Evolutionary conservation across 345 rosid genomes (phyloP).

Genomic region (Dovyalis caffra): DNA sequence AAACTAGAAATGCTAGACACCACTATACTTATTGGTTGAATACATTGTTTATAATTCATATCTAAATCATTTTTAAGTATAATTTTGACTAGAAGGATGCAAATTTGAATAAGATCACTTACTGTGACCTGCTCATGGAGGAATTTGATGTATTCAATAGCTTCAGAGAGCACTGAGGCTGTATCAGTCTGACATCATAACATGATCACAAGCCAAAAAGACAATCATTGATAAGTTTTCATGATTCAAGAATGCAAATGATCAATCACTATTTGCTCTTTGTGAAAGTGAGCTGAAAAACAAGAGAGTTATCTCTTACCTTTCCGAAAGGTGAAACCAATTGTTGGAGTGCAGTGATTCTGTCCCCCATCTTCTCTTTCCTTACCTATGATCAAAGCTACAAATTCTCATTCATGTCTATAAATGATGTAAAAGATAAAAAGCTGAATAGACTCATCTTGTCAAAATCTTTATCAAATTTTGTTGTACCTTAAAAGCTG

Average conservation of each 20-base stretch:
- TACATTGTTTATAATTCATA: neutral
- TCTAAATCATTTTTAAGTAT: neutral
- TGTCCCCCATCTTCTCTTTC: slow-evolving; percentile 99
- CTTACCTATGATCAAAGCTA: slow-evolving; percentile 59
- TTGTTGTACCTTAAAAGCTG: slow-evolving; percentile 80
- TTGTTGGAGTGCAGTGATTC: slow-evolving; percentile 99
- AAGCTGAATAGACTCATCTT: neutral
- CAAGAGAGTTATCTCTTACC: slow-evolving; percentile 43
- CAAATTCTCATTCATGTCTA: slow-evolving; percentile 15
- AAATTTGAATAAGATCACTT: slow-evolving; percentile 29
- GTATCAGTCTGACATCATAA: slow-evolving; percentile 84
- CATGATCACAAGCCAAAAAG: neutral
- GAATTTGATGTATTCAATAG: slow-evolving; percentile 94
- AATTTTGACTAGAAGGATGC: neutral
- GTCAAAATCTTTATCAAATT: slow-evolving; percentile 15
- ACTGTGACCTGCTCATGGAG: slow-evolving; percentile 90
- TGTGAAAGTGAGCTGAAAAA: slow-evolving; percentile 19
- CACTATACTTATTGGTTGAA: neutral
- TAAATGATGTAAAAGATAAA: neutral
- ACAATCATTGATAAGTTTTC: slow-evolving; percentile 5
- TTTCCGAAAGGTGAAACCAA: slow-evolving; percentile 99
- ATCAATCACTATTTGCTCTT: slow-evolving; percentile 7
- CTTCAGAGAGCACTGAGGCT: slow-evolving; percentile 99
- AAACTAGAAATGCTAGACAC: neutral
- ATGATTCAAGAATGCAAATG: slow-evolving; percentile 25